Conservation (phyloP, 2,329 filamentous ascomycete genomes). For the Sporothrix variecibatus region DNA sequence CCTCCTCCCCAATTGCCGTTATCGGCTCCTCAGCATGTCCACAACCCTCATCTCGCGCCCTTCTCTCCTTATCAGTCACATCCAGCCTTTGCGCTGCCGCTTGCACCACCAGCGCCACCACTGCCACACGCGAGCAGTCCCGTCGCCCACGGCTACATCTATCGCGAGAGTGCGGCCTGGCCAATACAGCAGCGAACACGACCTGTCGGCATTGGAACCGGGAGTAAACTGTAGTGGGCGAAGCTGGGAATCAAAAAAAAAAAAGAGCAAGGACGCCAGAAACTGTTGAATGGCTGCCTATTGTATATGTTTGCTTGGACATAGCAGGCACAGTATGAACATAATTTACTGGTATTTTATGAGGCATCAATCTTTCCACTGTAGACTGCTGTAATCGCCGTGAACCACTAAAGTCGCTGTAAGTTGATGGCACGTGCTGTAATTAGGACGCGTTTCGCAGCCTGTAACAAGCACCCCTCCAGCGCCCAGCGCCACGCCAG, state of each 20-base stretch:
- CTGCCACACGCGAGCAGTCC: conserved; percentile 44
- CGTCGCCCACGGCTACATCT: conserved; percentile 63
- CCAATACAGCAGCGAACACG: not conserved
- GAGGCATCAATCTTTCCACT: not conserved
- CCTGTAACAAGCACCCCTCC: not conserved
- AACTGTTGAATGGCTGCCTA: not conserved
- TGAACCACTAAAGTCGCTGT: not conserved
- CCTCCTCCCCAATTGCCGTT: conserved; percentile 19
- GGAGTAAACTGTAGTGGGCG: conserved; percentile 21
- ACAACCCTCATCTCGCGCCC: conserved; percentile 29
- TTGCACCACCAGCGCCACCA: conserved; percentile 18
- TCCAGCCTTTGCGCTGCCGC: not conserved
- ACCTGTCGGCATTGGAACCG: not conserved
- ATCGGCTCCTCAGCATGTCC: conserved; percentile 10
- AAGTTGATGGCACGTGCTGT: not conserved
- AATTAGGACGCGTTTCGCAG: not conserved
- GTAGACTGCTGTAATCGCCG: not conserved
- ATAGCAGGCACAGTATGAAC: not conserved
- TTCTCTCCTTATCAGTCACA: conserved; percentile 20
- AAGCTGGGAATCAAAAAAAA: not conserved
- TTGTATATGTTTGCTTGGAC: not conserved
- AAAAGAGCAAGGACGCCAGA: not conserved
- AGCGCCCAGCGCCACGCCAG: not conserved
- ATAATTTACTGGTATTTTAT: conserved; percentile 10
- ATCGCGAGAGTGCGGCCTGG: conserved; percentile 45